These are phyloP conservation scores for Penicillium herquei DNA, from an alignment of 495 filamentous ascomycete genomes.

Conservation along the genomic window DNA sequence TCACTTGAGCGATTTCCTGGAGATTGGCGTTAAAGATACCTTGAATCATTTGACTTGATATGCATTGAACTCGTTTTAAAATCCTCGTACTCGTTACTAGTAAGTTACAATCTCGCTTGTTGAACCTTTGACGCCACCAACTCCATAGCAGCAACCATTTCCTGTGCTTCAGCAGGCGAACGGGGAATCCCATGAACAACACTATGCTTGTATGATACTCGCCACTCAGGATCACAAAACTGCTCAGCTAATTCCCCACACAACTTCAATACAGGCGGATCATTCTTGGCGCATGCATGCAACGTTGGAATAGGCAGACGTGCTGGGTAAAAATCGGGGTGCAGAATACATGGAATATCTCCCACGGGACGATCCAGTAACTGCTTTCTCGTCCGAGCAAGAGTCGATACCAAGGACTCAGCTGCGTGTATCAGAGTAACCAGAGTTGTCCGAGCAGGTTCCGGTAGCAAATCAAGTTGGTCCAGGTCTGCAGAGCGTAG, in stretches of 20 bases:
- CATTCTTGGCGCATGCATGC: background rate
- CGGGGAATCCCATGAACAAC: background rate
- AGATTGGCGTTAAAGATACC: conserved; percentile 1
- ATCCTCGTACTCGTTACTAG: too few species aligned
- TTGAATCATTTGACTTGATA: background rate
- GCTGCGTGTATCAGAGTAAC: background rate
- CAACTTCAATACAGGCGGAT: background rate
- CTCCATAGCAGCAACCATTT: background rate
- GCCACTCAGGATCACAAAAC: background rate
- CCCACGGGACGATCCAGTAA: background rate
- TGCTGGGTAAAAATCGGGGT: background rate
- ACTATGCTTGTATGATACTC: background rate
- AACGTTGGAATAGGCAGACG: background rate
- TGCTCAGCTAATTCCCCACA: background rate
- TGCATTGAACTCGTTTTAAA: too few species aligned
- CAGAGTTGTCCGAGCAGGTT: background rate
- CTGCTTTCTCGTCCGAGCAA: background rate
- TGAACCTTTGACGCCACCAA: background rate
- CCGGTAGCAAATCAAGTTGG: background rate
- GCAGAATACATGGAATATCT: background rate
- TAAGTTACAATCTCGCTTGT: too few species aligned
- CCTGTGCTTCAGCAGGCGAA: background rate
- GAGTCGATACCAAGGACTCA: background rate
- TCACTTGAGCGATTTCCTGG: background rate
- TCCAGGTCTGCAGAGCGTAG: background rate